Percentiles rank a stretch among this genome's conserved stretches.
These are phyloP conservation scores for Corylus heterophylla DNA, from an alignment of 306 rosid genomes.

Conservation along the genomic window DNA sequence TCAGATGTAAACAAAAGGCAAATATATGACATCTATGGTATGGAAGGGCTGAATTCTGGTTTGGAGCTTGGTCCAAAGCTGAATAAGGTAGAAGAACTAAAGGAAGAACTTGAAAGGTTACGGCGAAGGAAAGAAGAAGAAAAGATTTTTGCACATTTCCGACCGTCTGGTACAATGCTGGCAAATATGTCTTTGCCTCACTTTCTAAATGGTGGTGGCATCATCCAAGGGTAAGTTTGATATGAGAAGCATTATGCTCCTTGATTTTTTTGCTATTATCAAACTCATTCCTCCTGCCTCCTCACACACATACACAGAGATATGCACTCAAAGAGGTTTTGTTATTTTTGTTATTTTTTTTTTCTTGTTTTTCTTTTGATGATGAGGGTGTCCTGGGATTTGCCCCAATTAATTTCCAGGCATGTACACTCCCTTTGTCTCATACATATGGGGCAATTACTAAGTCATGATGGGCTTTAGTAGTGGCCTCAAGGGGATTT, in stretches of 20 bases:
- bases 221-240: slow-evolving; percentile 73
- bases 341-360: too few relatives aligned
- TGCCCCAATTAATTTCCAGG: too few relatives aligned
- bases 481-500: too few relatives aligned
- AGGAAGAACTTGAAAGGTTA: slow-evolving; percentile 75
- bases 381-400: too few relatives aligned
- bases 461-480: too few relatives aligned
- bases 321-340: neutral
- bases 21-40: slow-evolving; percentile 90
- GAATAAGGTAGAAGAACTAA: slow-evolving; percentile 71
- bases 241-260: slow-evolving; percentile 4
- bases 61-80: slow-evolving; percentile 85
- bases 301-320: too few relatives aligned
- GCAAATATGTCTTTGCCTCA: slow-evolving; percentile 82
- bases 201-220: slow-evolving; percentile 56
- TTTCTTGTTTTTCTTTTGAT: too few relatives aligned
- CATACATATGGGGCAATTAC: too few relatives aligned
- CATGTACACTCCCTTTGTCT: too few relatives aligned
- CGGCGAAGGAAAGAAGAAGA: slow-evolving; percentile 63
- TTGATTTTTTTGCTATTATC: neutral
- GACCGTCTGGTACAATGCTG: slow-evolving; percentile 74
- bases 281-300: neutral
- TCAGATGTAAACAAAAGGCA: slow-evolving; percentile 77
- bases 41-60: slow-evolving; percentile 90
- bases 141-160: slow-evolving; percentile 59